Evolutionary conservation across 2,329 filamentous ascomycete species (phyloP).

Genomic region (Anthostomella pinea): DNA sequence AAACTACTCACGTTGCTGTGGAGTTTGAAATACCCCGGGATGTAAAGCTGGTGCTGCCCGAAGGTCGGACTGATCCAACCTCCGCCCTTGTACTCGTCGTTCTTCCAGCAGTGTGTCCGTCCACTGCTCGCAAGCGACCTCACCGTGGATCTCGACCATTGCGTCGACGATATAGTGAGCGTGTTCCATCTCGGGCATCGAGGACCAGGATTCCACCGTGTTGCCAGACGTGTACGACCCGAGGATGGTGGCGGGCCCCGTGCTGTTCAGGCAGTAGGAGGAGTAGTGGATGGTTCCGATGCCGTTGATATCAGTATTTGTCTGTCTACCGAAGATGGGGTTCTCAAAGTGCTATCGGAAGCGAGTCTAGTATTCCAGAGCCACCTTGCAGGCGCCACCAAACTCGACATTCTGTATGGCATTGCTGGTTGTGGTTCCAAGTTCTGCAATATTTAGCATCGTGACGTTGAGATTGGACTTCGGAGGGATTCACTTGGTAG

Average conservation of each 20-base stretch:
- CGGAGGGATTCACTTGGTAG: slow-evolving; percentile 39
- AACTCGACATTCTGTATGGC: slow-evolving; percentile 49
- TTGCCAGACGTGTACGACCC: slow-evolving; percentile 54
- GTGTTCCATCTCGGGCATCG: slow-evolving; percentile 57
- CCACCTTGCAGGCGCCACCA: slow-evolving; percentile 52
- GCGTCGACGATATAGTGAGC: slow-evolving; percentile 61
- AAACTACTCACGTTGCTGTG: slow-evolving; percentile 50
- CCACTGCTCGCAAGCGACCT: slow-evolving; percentile 56
- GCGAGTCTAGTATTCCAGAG: slow-evolving; percentile 65
- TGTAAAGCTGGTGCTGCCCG: slow-evolving; percentile 66
- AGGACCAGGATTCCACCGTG: slow-evolving; percentile 38
- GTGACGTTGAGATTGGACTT: no score
- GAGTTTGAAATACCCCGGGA: slow-evolving; percentile 71
- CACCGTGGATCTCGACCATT: slow-evolving; percentile 66
- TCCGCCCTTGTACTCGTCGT: slow-evolving; percentile 59
- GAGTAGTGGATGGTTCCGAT: slow-evolving; percentile 66
- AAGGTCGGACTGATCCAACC: slow-evolving; percentile 60
- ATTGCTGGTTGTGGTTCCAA: slow-evolving; percentile 41
- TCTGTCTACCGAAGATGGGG: slow-evolving; percentile 62
- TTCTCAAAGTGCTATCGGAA: slow-evolving; percentile 52
- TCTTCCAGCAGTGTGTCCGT: slow-evolving; percentile 67
- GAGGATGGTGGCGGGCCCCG: slow-evolving; percentile 59
- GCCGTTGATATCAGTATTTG: slow-evolving; percentile 54
- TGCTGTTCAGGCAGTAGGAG: slow-evolving; percentile 62
- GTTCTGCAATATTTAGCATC: no score